Evolutionary conservation across 352 stramenopile species (phyloP), one percentile per base, ranked within the genome.

Genomic region (Globisporangium middletonii): DNA sequence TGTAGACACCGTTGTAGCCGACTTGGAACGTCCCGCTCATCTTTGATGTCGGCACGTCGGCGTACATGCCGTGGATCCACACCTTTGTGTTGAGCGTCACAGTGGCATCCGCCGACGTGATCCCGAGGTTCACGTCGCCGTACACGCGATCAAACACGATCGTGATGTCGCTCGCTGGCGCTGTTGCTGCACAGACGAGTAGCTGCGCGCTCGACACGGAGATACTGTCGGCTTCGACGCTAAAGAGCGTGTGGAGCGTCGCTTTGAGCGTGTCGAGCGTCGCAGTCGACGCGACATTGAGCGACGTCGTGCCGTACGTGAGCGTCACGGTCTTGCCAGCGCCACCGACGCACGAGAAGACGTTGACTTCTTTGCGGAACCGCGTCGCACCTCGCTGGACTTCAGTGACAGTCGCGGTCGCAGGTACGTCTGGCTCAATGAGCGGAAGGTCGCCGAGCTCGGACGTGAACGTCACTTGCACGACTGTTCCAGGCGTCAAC

Each of bases 11-110:
- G 15, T 73, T 68, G 60, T 89, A 92, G 0, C 80, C 79, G 8
- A 94, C 62, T 58, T 89, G 80, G 61, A 92, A 92, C 18, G 81
- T 94, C 1, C 83, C 81, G 33, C 83, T 93, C 79, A 93, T 91
- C 46, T 64, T 75, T 7, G 77, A 67, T 0, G 59, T 59, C 6
- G 62, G 55, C 0, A 72, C 55, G 33, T 80, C 71, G 26, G 69
- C 74, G 62, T 85, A 91, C 2, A 91, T 64, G 0, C 83, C 80
- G 33, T 86, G 62, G 49, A 88, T 82, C 0, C 64, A 87, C 7
- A 75, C 63, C 0, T 26, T 63, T 0, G 57, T 50, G 45, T 76
- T 79, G 2, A 62, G 53, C 28, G 60, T 65, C 28, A 73, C 49
- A 23, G 48, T 62, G 16, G 55, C 62, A 5, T 44, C 58, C 0